These are phyloP conservation scores for Megacollybia platyphylla DNA, from an alignment of 1,284 basidiomycete species.

Conservation along the genomic window DNA sequence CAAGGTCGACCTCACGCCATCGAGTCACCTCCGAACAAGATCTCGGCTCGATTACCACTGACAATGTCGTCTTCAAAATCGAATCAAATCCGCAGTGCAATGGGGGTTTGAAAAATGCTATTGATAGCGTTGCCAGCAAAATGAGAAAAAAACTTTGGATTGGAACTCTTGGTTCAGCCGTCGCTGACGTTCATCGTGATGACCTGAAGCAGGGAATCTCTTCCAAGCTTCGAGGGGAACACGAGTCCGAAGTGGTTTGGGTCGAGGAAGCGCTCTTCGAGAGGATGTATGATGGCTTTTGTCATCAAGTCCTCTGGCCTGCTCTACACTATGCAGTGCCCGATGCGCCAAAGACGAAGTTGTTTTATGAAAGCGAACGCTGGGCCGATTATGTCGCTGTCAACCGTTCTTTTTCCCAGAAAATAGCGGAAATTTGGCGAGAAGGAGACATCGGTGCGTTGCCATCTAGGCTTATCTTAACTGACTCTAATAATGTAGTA, in stretches of 20 bases:
- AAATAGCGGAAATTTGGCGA: slow-evolving; percentile 59
- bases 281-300: slow-evolving; percentile 71
- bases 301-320: slow-evolving; percentile 82
- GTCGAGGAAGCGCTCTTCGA: slow-evolving; percentile 67
- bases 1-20: background rate
- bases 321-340: slow-evolving; percentile 80
- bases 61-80: slow-evolving; percentile 15
- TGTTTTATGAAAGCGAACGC: slow-evolving; percentile 22
- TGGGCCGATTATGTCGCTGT: slow-evolving; percentile 71
- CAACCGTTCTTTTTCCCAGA: slow-evolving; percentile 75
- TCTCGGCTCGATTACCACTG: background rate
- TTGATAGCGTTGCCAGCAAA: slow-evolving; percentile 44
- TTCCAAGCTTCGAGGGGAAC: slow-evolving; percentile 40
- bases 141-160: slow-evolving; percentile 56
- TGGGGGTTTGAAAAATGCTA: slow-evolving; percentile 69
- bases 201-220: slow-evolving; percentile 47
- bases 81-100: slow-evolving; percentile 67
- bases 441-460: slow-evolving; percentile 68
- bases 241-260: slow-evolving; percentile 65
- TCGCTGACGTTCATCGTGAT: slow-evolving; percentile 33
- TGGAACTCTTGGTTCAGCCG: slow-evolving; percentile 55
- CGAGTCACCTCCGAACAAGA: background rate
- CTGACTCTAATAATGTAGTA: slow-evolving; percentile 19
- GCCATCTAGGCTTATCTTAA: slow-evolving; percentile 2
- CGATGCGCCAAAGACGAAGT: slow-evolving; percentile 74